Evolutionary conservation across 2,329 filamentous ascomycete genomes (phyloP).

Genomic region (Arthrinium puccinioides): DNA sequence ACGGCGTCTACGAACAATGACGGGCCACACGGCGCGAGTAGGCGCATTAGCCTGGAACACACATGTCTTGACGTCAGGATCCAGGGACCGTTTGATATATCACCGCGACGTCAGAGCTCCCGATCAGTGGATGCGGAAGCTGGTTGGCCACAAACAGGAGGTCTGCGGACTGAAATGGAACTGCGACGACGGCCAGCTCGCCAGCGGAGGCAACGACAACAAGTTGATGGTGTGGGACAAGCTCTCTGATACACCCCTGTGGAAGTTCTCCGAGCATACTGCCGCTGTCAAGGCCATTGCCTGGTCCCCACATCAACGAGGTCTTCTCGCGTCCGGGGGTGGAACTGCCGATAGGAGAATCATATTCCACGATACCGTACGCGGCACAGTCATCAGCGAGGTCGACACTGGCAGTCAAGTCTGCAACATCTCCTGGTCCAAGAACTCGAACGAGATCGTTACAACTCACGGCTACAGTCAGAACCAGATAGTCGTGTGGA

Average conservation of each 20-base stretch:
- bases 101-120: constrained; percentile 92
- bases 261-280: constrained; percentile 90
- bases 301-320: constrained; percentile 94
- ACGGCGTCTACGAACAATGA: constrained; percentile 87
- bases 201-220: constrained; percentile 96
- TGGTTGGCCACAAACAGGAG: constrained; percentile 95
- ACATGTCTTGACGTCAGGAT: constrained; percentile 93
- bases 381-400: constrained; percentile 74
- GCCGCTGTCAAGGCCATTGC: constrained; percentile 96
- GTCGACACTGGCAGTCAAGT: constrained; percentile 97
- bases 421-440: constrained; percentile 97
- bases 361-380: constrained; percentile 94
- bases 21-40: constrained; percentile 86
- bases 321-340: constrained; percentile 88
- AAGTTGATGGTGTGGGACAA: constrained; percentile 99
- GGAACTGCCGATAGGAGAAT: constrained; percentile 94
- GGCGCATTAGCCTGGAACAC: constrained; percentile 96
- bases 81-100: constrained; percentile 85
- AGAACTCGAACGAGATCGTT: constrained; percentile 96
- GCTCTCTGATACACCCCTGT: constrained; percentile 82
- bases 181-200: constrained; percentile 87
- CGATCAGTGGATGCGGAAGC: constrained; percentile 79
- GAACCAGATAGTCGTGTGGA: constrained; percentile 99
- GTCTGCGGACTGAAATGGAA: constrained; percentile 98
- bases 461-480: constrained; percentile 96